Base-by-base conservation (phyloP, 345 rosid species). In the Eucalyptus melliodora region DNA sequence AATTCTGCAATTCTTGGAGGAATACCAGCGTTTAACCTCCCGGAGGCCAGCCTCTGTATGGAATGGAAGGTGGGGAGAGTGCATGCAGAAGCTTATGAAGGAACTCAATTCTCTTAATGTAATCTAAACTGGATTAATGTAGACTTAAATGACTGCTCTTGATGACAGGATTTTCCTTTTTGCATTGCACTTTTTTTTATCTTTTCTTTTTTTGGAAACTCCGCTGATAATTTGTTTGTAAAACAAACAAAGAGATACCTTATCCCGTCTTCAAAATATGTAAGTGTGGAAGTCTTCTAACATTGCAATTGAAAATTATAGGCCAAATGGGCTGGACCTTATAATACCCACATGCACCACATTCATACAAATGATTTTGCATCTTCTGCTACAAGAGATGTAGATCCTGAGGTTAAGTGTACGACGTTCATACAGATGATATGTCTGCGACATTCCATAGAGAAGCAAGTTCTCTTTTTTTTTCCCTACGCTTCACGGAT, bases 21-120 rank as follows among this genome's bases (percentile, higher is more conserved):
- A 26, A 31, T 93, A 34, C 94, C 95, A 19, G 95, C 97, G 11
- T 94, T 93, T 92, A 95, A 90, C 93, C 89, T 97, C 16, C 67
- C 7, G 67, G 67, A 60, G 67, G 72, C 87, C 93, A 88, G 92
- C 99, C 99, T 2, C 82, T 96, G 88, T 96, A 96, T 87, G 99
- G 99, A 87, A 83, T 97, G 94, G 95, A 93, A 77, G 94, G 92
- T 11, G 96, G 94, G 30, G 97, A 97, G 87, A 65, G 80, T 65
- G 83, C 67, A 27, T 60, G 31, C 31, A 60, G 67, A 27, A 6
- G 67, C 8, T 3, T 50, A 45, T 88, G 86, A 8, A 21, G 55
- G 55, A 37, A 55, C 16, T 10, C 67, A 60, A 26, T 60, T 60
- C n/a, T 11, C 67, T 60, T 13, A 6, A 6, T 60, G 0, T 3